These are phyloP conservation scores for Rheum nobile DNA, from an alignment of 148 eudicot species.

Conservation along the genomic window DNA sequence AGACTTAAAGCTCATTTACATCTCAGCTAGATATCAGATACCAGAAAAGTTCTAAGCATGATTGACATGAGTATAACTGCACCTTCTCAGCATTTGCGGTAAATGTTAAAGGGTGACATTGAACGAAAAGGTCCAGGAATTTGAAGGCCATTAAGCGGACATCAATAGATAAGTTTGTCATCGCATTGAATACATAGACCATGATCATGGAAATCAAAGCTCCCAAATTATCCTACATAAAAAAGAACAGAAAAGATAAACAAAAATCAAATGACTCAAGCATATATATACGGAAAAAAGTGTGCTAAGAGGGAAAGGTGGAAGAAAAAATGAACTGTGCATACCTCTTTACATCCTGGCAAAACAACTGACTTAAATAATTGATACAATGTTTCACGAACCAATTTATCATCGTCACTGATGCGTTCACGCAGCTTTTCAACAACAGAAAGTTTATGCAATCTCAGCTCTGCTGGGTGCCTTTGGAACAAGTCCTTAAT, in stretches of 20 bases:
- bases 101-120: slow-evolving; percentile 61
- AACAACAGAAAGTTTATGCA: slow-evolving; percentile 65
- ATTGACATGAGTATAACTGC: neutral
- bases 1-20: neutral
- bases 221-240: slow-evolving; percentile 69
- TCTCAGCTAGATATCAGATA: neutral
- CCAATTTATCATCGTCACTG: slow-evolving; percentile 71
- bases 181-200: slow-evolving; percentile 81
- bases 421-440: slow-evolving; percentile 97
- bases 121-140: slow-evolving; percentile 70
- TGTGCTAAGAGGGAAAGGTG: neutral
- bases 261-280: neutral
- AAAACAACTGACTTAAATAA: slow-evolving; percentile 67
- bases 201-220: slow-evolving; percentile 66
- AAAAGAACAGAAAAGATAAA: neutral
- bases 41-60: neutral
- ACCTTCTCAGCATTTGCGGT: slow-evolving; percentile 78
- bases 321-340: slow-evolving; percentile 1
- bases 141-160: slow-evolving; percentile 91
- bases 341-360: slow-evolving; percentile 74
- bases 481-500: slow-evolving; percentile 64
- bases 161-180: slow-evolving; percentile 80
- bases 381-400: slow-evolving; percentile 82
- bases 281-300: neutral
- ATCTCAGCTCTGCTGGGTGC: slow-evolving; percentile 57